These are phyloP conservation scores for Blastobotrys capitulatus DNA, from an alignment of 1,139 yeast species.

Conservation along the genomic window DNA sequence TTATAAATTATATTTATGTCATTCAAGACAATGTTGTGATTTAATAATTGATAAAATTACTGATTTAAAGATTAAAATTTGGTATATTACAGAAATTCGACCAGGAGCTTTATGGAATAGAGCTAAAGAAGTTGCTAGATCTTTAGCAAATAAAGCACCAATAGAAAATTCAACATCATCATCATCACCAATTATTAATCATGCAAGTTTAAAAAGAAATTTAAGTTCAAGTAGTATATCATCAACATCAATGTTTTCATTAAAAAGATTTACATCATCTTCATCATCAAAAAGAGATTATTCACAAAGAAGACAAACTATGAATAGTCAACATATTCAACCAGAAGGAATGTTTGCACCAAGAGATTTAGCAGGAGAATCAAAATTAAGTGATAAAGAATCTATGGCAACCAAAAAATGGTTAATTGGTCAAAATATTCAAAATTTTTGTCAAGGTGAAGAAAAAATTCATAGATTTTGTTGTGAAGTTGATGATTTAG, in stretches of 20 bases:
- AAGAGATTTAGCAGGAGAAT: constrained; percentile 27
- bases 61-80: constrained; percentile 26
- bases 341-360: constrained; percentile 31
- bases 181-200: background rate
- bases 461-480: constrained; percentile 35
- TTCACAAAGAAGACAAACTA: constrained; percentile 28
- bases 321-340: constrained; percentile 18
- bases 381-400: constrained; percentile 34
- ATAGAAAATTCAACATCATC: background rate
- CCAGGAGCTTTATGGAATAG: constrained; percentile 27
- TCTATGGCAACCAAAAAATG: constrained; percentile 31
- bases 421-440: constrained; percentile 32
- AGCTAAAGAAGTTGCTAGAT: constrained; percentile 28
- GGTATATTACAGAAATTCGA: constrained; percentile 35
- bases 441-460: constrained; percentile 34
- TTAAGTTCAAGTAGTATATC: constrained; percentile 21
- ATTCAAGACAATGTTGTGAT: constrained; percentile 18
- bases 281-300: constrained; percentile 22
- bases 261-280: constrained; percentile 25
- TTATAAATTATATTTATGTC: constrained; percentile 21
- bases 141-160: constrained; percentile 19
- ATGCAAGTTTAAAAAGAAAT: constrained; percentile 17
- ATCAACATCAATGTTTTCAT: constrained; percentile 24
- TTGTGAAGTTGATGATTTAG: constrained; percentile 34
- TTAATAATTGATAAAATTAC: constrained; percentile 15